These are phyloP conservation scores for Hanseniaspora sp. DNA, from an alignment of 1,139 yeast species.

Conservation along the genomic window DNA sequence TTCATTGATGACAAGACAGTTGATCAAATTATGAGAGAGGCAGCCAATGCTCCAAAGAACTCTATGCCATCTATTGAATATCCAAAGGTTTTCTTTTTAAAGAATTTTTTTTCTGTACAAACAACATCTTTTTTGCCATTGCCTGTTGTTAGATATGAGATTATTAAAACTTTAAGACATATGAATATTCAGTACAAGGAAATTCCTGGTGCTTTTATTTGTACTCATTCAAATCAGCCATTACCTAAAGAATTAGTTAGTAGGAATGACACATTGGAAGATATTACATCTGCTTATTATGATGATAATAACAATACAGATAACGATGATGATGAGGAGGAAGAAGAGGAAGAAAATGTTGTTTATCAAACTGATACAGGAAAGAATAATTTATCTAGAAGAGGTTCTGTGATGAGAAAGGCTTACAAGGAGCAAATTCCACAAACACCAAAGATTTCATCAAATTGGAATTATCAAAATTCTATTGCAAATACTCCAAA, in stretches of 20 bases:
- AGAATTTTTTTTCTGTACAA: conserved; percentile 91
- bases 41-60: conserved; percentile 59
- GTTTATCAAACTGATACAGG: not conserved
- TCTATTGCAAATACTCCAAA: conserved; percentile 2
- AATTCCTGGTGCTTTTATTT: conserved; percentile 87
- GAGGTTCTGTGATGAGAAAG: conserved; percentile 17
- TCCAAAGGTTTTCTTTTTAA: conserved; percentile 81
- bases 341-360: not conserved
- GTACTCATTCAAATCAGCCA: conserved; percentile 42
- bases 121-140: conserved; percentile 89
- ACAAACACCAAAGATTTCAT: conserved; percentile 33
- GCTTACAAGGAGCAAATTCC: conserved; percentile 30
- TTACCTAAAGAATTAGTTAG: not conserved
- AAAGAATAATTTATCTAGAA: conserved; percentile 15
- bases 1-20: conserved; percentile 35
- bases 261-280: conserved; percentile 9
- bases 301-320: not conserved
- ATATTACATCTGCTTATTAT: conserved; percentile 14
- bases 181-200: conserved; percentile 77
- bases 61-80: conserved; percentile 90
- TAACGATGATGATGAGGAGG: not conserved
- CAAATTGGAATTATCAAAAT: conserved; percentile 6
- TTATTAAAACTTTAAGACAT: conserved; percentile 64
- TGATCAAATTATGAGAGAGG: conserved; percentile 54
- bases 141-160: conserved; percentile 76